These are phyloP conservation scores for Rhizopogon vulgaris DNA, from an alignment of 768 basidiomycete species.

Conservation along the genomic window DNA sequence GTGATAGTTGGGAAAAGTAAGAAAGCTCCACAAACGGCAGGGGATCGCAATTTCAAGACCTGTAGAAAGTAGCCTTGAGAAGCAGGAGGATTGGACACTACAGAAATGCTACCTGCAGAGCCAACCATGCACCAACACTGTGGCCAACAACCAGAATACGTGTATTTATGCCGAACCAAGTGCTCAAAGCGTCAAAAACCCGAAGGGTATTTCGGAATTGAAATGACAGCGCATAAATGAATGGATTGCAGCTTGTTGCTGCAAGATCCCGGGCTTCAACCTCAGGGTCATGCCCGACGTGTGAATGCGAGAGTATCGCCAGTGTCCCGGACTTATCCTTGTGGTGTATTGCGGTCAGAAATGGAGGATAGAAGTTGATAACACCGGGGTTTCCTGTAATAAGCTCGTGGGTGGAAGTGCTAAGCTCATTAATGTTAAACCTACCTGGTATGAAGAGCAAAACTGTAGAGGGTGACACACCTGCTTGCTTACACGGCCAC, in stretches of 20 bases:
- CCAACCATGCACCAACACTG: slow-evolving; percentile 70
- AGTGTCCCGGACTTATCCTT: slow-evolving; percentile 28
- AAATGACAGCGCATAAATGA: slow-evolving; percentile 31
- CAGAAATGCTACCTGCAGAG: slow-evolving; percentile 40
- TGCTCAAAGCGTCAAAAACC: slow-evolving; percentile 39
- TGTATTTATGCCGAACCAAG: slow-evolving; percentile 25
- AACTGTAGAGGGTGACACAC: slow-evolving; percentile 20
- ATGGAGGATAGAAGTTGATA: slow-evolving; percentile 60
- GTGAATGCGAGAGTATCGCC: slow-evolving; percentile 55
- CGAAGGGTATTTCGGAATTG: slow-evolving; percentile 55
- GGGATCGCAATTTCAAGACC: slow-evolving; percentile 44
- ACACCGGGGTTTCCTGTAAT: slow-evolving; percentile 51
- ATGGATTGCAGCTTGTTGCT: slow-evolving; percentile 11
- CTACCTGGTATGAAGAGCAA: slow-evolving; percentile 48
- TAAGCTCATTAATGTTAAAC: background rate
- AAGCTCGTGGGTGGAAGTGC: background rate
- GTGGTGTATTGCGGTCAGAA: slow-evolving; percentile 47
- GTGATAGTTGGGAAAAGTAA: slow-evolving; percentile 69
- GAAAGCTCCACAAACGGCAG: slow-evolving; percentile 38
- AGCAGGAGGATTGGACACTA: background rate
- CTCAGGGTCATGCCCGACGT: slow-evolving; percentile 55
- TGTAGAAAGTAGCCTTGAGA: slow-evolving; percentile 15
- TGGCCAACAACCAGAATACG: slow-evolving; percentile 53
- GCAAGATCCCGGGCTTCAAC: slow-evolving; percentile 13
- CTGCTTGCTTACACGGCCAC: slow-evolving; percentile 36